Conservation (phyloP, 2,329 filamentous ascomycete species). For the Helicocarpus griseus region DNA sequence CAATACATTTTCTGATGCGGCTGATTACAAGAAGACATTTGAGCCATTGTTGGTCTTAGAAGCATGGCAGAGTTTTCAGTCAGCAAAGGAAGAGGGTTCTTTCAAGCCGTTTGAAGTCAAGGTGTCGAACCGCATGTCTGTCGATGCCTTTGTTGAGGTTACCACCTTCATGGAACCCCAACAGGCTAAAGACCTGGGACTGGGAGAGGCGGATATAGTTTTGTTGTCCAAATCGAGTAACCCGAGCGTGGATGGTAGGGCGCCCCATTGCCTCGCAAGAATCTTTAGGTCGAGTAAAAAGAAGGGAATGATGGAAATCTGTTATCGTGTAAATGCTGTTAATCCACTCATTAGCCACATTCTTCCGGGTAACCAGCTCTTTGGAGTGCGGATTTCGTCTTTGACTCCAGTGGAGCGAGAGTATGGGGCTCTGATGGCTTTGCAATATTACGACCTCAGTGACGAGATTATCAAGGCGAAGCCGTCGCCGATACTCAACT, state of each 20-base stretch:
- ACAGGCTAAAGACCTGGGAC: slow-evolving; percentile 59
- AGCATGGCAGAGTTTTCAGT: slow-evolving; percentile 90
- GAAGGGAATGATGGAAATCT: slow-evolving; percentile 70
- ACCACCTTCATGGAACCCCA: slow-evolving; percentile 67
- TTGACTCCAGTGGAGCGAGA: slow-evolving; percentile 93
- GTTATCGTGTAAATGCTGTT: slow-evolving; percentile 67
- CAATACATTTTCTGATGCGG: slow-evolving; percentile 64
- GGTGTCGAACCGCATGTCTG: slow-evolving; percentile 74
- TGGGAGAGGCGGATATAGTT: slow-evolving; percentile 81
- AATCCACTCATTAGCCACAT: slow-evolving; percentile 56
- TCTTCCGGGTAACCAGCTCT: slow-evolving; percentile 58
- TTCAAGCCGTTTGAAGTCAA: slow-evolving; percentile 78
- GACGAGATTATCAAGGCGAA: slow-evolving; percentile 83
- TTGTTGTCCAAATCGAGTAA: slow-evolving; percentile 66
- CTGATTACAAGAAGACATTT: slow-evolving; percentile 79
- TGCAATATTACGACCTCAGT: slow-evolving; percentile 94
- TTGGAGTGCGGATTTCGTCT: slow-evolving; percentile 76
- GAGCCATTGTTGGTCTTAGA: slow-evolving; percentile 83
- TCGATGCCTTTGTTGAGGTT: slow-evolving; percentile 88
- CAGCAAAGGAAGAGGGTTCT: slow-evolving; percentile 75
- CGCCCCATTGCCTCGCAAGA: slow-evolving; percentile 75
- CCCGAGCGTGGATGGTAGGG: slow-evolving; percentile 55
- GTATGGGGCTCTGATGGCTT: slow-evolving; percentile 78
- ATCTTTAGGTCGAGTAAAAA: slow-evolving; percentile 74
- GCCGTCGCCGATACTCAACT: slow-evolving; percentile 78